Conservation (phyloP, 257 asterid genomes). For the Voacanga thouarsii region DNA sequence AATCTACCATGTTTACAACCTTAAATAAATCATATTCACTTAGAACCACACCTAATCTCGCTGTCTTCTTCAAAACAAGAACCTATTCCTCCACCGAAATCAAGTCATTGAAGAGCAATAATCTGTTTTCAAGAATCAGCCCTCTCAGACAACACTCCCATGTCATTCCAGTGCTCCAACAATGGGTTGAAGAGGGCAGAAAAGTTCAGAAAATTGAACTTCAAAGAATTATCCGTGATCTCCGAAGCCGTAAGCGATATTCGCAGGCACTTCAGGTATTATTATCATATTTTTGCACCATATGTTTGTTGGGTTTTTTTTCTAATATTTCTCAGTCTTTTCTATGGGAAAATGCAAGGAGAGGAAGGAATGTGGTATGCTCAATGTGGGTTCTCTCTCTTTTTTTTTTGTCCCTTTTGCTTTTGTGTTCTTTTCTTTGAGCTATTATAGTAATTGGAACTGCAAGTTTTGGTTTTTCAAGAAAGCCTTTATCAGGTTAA, state of each 20-base stretch:
- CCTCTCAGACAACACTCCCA: slow-evolving; percentile 36
- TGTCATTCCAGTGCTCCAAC: slow-evolving; percentile 44
- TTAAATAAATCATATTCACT: slow-evolving; percentile 20
- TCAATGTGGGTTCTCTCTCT: neutral
- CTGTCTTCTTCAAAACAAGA: slow-evolving; percentile 6
- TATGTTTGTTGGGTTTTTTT: neutral
- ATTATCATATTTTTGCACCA: neutral
- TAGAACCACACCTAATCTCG: neutral
- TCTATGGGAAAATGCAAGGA: neutral
- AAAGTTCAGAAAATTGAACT: slow-evolving; percentile 38
- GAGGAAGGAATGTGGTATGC: neutral
- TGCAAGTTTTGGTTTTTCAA: neutral
- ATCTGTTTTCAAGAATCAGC: slow-evolving; percentile 54
- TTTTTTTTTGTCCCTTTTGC: too few species aligned
- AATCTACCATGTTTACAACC: slow-evolving; percentile 32
- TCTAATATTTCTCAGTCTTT: neutral
- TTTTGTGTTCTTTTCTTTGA: neutral
- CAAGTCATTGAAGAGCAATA: slow-evolving; percentile 32
- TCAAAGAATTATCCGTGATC: slow-evolving; percentile 51
- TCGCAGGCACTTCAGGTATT: slow-evolving; percentile 60
- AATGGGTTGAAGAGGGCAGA: slow-evolving; percentile 63
- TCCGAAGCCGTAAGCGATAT: slow-evolving; percentile 52
- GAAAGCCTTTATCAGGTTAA: neutral
- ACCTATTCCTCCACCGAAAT: slow-evolving; percentile 19
- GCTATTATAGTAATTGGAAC: neutral